phyloP scores from a whole-genome alignment of 306 rosid species.

The Gastrolobium bilobum region DNA sequence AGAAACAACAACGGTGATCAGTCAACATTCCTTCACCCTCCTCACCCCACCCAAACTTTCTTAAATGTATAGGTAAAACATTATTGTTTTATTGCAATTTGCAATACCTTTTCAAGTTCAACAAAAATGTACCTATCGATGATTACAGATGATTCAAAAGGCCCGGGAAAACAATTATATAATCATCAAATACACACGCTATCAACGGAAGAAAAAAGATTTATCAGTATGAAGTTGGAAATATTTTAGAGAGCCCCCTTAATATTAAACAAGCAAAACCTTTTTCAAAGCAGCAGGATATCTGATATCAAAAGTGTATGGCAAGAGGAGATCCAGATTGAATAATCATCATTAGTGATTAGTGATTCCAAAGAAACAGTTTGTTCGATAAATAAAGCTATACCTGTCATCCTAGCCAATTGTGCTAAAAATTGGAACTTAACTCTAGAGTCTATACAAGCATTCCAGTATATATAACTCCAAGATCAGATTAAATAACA shows the following conservation, averaged over 20 bases:
- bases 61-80: conserved; percentile 15
- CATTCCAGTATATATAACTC: neutral
- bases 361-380: conserved; percentile 14
- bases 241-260: conserved; percentile 8
- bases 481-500: conserved; percentile 18
- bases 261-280: conserved; percentile 2
- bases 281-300: conserved; percentile 18
- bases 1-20: neutral
- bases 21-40: conserved; percentile 35
- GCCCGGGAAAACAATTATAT: neutral
- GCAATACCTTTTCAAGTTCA: conserved; percentile 24
- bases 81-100: neutral
- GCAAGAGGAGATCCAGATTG: conserved; percentile 23
- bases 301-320: conserved; percentile 25
- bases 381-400: neutral
- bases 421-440: conserved; percentile 15
- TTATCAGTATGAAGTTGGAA: conserved; percentile 21
- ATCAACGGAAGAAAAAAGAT: neutral
- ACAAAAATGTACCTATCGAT: neutral
- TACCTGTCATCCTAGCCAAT: conserved; percentile 34
- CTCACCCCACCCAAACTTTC: conserved; percentile 2
- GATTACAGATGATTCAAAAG: neutral
- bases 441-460: conserved; percentile 19
- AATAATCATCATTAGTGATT: conserved; percentile 23
- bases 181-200: conserved; percentile 25